A percentile compares a stretch with the other conserved stretches of the same genome.
phyloP scores from a whole-genome alignment of 257 asterid genomes.

The Solanum chaucha region DNA sequence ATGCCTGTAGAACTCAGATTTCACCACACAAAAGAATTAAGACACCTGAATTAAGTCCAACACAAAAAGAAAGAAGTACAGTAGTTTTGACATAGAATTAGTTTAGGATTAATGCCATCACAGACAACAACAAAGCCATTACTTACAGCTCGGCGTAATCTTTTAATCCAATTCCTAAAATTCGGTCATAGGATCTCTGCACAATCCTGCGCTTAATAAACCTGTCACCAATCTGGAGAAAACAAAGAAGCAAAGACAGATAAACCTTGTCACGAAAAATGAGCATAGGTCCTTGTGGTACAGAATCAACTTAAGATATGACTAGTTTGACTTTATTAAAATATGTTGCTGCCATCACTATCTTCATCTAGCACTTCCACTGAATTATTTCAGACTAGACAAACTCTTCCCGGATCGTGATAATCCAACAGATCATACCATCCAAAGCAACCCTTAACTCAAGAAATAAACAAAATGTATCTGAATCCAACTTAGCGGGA shows the following conservation, averaged over 20 bases:
- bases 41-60: background rate
- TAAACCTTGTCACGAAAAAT: background rate
- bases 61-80: background rate
- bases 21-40: background rate
- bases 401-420: background rate
- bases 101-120: background rate
- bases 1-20: slow-evolving; percentile 46
- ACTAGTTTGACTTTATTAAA: background rate
- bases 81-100: background rate
- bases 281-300: background rate
- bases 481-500: background rate
- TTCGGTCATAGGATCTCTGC: slow-evolving; percentile 65
- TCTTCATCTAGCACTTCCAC: background rate
- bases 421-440: background rate
- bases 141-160: slow-evolving; percentile 64
- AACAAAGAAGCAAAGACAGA: background rate
- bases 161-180: slow-evolving; percentile 66
- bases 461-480: background rate
- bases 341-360: background rate
- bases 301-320: background rate
- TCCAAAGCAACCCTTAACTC: background rate
- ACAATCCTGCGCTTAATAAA: slow-evolving; percentile 60
- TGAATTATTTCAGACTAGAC: background rate
- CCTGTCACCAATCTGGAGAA: slow-evolving; percentile 77
- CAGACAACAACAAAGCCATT: background rate